These are phyloP conservation scores for Hyparrhenia diplandra DNA, from an alignment of 176 grass and related monocot species.

Conservation along the genomic window DNA sequence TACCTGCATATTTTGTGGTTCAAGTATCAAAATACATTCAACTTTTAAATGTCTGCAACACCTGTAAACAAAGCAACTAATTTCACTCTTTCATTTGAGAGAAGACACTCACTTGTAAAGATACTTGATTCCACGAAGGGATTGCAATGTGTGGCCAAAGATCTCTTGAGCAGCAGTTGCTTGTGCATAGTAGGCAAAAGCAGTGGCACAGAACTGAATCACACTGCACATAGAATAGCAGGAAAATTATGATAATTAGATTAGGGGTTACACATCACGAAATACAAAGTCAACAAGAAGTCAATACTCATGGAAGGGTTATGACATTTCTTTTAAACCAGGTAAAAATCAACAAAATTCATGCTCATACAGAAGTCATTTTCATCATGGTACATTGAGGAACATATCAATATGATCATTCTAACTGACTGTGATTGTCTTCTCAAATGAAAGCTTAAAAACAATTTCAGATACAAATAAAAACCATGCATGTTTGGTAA, in stretches of 20 bases:
- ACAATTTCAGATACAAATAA: background rate
- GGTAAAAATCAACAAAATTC: background rate
- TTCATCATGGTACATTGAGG: slow-evolving; percentile 16
- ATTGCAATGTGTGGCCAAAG: slow-evolving; percentile 89
- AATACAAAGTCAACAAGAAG: background rate
- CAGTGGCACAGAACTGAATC: slow-evolving; percentile 97
- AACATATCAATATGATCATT: background rate
- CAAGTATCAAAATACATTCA: slow-evolving; percentile 9
- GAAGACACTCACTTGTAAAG: slow-evolving; percentile 83
- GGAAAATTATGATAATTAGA: background rate
- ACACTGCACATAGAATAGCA: slow-evolving; percentile 55
- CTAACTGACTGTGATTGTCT: background rate
- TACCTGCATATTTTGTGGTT: slow-evolving; percentile 50
- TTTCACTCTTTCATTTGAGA: background rate
- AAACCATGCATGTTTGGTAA: too few species aligned
- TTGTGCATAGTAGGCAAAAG: slow-evolving; percentile 96
- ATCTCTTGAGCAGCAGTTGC: slow-evolving; percentile 99
- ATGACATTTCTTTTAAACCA: background rate
- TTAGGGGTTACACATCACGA: background rate
- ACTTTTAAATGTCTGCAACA: background rate
- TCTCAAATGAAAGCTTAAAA: background rate
- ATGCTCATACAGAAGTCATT: background rate
- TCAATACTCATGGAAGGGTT: background rate
- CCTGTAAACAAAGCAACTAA: background rate
- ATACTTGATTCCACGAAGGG: slow-evolving; percentile 96